Base-by-base conservation (phyloP, 768 basidiomycete genomes). In the Russula olivacea region DNA sequence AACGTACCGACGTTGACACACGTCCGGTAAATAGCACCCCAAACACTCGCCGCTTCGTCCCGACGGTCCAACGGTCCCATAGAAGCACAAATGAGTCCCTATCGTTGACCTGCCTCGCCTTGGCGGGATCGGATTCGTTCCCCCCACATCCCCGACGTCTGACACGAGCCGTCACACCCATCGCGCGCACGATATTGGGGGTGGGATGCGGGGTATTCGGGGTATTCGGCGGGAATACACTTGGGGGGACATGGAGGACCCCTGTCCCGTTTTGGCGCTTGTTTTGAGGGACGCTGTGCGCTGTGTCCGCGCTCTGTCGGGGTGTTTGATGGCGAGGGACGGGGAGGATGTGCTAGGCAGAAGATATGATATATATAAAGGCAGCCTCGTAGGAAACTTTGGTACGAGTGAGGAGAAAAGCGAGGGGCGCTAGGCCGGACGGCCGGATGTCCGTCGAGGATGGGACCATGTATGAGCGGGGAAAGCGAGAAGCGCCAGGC, bases 141-240 rank as follows among this genome's bases (percentile, higher is more conserved):
- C 17, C 90, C 91, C 91, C 92, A 93, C 50, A 87, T 85, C 55
- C 79, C n/a, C n/a, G n/a, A n/a, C n/a, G n/a, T n/a, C 81, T 1
- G 88, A 81, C 50, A 85, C 78, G 14, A 95, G 79, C n/a, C 6
- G 84, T 73, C 0, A 88, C 86, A 0, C 93, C 94, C 69, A 93
- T 90, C 0, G 89, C 80, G 34, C 83, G 81, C 1, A 85, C 83
- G 71, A n/a, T 95, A 97, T 71, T 77, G 1, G 93, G 93, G 17
- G 86, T 87, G 1, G 93, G 93, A 71, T 88, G 86, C n/a, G n/a
- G n/a, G n/a, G n/a, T n/a, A n/a, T n/a, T n/a, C 0, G 93, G 94
- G 0, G 93, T 97, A 56, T 77, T 78, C 1, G 92, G 92, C 32
- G 91, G 91, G 66, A 88, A 81, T 69, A 91, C 87, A 3, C 87